Evolutionary conservation across 2,329 filamentous ascomycete genomes (phyloP), one percentile per base, ranked within the genome.

Genomic region (Ascochyta rabiei): DNA sequence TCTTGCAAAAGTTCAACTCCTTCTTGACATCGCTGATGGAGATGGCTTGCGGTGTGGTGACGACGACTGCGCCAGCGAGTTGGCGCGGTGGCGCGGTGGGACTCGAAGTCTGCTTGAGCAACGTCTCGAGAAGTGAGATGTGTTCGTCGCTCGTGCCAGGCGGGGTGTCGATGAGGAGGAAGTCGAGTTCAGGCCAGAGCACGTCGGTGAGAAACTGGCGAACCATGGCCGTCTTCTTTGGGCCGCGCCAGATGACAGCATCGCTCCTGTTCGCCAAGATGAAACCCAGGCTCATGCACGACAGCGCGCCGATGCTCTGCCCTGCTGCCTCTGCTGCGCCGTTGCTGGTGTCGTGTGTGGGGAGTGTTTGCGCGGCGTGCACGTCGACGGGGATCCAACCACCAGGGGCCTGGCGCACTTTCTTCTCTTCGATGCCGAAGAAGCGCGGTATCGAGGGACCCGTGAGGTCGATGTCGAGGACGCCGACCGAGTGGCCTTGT

Each of bases 191-290:
- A 0, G 81, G 84, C 95, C 95, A 98, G 26, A 91, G 82, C 4
- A 97, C 93, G 70, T 97, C 93, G 1, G 90, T 89, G 24, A 99
- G 81, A 72, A 99, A 99, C 75, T 99, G 95, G 35, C 93, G 87
- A 54, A 99, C 91, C 95, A 99, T 99, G 45, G 95, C 95, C 4
- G 95, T 99, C 80, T 99, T 99, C 78, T 99, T 99, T 2, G 95
- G 95, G 0, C 95, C 95, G 48, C 95, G 86, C 95, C 95, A 99
- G 34, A 99, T 95, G 0, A 99, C 93, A 0, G 95, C 93, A 67
- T 97, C 92, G 59, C 90, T 90, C 65, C 93, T 82, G 57, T 87
- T 85, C 3, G 88, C 87, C 6, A 99, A 83, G 6, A 99, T 83
- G 68, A 99, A 98, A 2, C 93, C 95, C 1, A 99, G 81, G 50